Evolutionary conservation across 345 rosid species (phyloP).

Genomic region (Anacardium occidentale): DNA sequence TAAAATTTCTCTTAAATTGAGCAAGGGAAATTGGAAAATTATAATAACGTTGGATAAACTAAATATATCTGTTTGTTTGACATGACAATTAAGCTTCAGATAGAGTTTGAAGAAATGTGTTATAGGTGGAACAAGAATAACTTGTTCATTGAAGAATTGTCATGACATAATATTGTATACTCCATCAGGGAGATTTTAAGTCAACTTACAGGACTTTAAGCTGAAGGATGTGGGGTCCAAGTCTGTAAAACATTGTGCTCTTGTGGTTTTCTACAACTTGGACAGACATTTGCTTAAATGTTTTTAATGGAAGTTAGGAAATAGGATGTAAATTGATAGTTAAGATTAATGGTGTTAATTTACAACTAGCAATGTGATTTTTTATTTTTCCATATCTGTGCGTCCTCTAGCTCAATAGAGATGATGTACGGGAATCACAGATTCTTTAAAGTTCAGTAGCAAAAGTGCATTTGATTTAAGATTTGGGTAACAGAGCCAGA

Average conservation of each 20-base stretch:
- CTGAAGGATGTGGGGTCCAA: too few relatives aligned
- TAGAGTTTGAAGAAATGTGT: neutral
- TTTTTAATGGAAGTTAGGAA: neutral
- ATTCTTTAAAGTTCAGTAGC: neutral
- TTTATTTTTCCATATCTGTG: neutral
- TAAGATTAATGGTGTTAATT: neutral
- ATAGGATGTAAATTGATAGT: neutral
- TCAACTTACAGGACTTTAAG: too few relatives aligned
- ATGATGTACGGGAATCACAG: neutral
- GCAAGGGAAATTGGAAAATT: neutral
- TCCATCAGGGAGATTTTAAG: neutral
- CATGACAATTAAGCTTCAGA: neutral
- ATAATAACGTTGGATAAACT: neutral
- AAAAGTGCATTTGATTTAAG: slow-evolving; percentile 11
- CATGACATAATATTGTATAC: neutral
- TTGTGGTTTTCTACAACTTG: neutral
- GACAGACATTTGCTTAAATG: neutral
- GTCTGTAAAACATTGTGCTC: neutral
- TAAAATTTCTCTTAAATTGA: neutral
- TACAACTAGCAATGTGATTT: neutral
- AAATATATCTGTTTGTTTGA: neutral
- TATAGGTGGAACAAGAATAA: neutral
- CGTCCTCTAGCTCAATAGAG: neutral
- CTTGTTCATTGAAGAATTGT: neutral
- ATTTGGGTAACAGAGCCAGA: neutral